Percentiles rank a stretch among this genome's conserved stretches.
Conservation (phyloP, 306 rosid genomes). For the Ormosia emarginata region DNA sequence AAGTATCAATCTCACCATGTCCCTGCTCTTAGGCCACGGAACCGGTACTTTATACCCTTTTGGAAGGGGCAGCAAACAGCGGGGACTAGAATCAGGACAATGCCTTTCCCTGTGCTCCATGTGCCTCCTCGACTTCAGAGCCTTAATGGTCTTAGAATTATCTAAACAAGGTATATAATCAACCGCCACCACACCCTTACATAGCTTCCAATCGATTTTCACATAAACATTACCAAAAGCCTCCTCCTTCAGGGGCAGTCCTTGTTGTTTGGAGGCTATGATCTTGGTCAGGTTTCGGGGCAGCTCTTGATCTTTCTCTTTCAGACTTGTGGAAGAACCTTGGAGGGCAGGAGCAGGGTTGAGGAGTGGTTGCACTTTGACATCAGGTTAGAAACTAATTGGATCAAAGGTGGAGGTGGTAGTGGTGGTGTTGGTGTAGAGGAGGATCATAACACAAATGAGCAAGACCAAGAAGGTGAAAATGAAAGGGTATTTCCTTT, state of each 20-base stretch:
- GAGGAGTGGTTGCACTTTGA: constrained; percentile 1
- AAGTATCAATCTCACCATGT: constrained; percentile 91
- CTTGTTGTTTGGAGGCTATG: not conserved
- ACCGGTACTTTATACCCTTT: constrained; percentile 54
- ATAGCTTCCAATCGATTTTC: constrained; percentile 48
- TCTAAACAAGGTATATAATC: constrained; percentile 84
- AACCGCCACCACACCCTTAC: constrained; percentile 36
- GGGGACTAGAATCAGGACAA: constrained; percentile 52
- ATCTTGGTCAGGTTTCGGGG: not conserved
- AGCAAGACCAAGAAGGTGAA: constrained; percentile 44
- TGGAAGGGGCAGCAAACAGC: constrained; percentile 68
- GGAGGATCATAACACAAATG: constrained; percentile 40
- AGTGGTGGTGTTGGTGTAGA: constrained; percentile 47
- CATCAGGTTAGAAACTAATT: constrained; percentile 31
- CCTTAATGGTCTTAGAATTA: constrained; percentile 59
- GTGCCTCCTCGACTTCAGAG: constrained; percentile 59
- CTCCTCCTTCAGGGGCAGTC: constrained; percentile 1
- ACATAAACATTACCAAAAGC: not conserved
- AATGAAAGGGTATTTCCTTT: constrained; percentile 47
- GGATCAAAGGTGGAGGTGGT: constrained; percentile 27
- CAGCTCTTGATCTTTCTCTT: not conserved
- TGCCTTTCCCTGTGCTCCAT: constrained; percentile 91
- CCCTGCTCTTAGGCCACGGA: constrained; percentile 92
- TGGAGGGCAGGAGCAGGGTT: not conserved
- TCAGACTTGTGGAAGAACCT: not conserved